Percentiles rank a stretch among this genome's conserved stretches.
Evolutionary conservation across 495 filamentous ascomycete species (phyloP).

Genomic region (Trichoderma virens): DNA sequence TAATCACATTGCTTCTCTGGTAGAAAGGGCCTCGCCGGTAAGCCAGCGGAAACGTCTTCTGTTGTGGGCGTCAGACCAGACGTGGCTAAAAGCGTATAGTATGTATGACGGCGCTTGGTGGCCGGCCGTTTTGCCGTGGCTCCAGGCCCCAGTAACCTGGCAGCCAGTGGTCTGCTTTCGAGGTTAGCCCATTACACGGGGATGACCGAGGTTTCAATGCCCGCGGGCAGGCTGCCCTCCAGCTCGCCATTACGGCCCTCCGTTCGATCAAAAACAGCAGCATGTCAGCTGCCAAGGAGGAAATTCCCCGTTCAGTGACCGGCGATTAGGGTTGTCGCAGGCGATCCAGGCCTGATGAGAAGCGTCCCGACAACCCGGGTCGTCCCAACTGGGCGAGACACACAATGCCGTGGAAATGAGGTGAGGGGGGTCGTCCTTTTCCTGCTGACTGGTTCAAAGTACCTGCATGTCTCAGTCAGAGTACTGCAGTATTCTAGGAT

Average conservation of each 20-base stretch:
- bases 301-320: not conserved
- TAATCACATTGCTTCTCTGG: not conserved
- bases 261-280: not conserved
- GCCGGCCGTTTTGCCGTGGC: not conserved
- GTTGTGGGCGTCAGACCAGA: not conserved
- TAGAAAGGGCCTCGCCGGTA: not conserved
- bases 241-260: not conserved
- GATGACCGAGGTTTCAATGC: conserved; percentile 3
- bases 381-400: not conserved
- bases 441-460: not conserved
- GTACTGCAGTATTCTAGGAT: not conserved
- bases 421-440: not conserved
- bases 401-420: not conserved
- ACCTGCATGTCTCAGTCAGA: not conserved
- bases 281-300: not conserved
- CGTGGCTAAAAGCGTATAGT: not conserved
- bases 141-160: not conserved
- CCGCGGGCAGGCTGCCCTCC: not conserved
- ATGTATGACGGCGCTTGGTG: not conserved
- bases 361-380: conserved; percentile 1
- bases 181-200: not conserved
- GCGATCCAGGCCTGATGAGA: not conserved
- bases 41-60: not conserved
- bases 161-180: not conserved
- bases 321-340: not conserved